phyloP scores from a whole-genome alignment of 2,329 filamentous ascomycete genomes.

The Akanthomyces dipterigenus region DNA sequence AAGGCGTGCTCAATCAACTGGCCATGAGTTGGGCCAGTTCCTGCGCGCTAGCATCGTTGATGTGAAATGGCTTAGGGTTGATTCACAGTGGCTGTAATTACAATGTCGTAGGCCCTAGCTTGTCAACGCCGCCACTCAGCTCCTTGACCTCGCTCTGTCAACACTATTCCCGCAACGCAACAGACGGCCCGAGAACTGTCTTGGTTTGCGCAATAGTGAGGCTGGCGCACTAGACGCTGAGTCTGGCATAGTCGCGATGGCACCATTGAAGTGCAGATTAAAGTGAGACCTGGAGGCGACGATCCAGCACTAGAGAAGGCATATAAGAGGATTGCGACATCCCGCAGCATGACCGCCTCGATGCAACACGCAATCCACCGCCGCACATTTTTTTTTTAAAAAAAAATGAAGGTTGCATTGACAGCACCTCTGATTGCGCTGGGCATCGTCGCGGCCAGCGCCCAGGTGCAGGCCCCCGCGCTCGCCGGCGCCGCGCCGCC shows the following conservation, averaged over 20 bases:
- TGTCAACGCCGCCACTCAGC: too few relatives aligned
- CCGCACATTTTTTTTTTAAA: background rate
- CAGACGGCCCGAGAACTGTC: background rate
- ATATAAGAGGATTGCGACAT: conserved; percentile 5
- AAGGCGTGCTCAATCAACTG: too few relatives aligned
- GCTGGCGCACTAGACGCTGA: background rate
- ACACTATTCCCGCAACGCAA: background rate
- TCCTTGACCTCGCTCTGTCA: too few relatives aligned
- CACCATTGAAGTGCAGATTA: conserved; percentile 1
- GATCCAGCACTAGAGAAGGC: background rate
- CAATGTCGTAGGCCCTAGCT: too few relatives aligned
- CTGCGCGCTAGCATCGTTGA: too few relatives aligned
- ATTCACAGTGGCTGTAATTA: too few relatives aligned
- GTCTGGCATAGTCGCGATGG: background rate
- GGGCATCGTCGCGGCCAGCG: background rate
- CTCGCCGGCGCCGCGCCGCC: background rate
- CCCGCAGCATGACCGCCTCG: background rate
- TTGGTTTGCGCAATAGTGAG: background rate
- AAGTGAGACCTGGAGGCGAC: background rate
- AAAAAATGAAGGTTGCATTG: background rate
- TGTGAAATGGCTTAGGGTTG: too few relatives aligned
- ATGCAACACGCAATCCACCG: background rate
- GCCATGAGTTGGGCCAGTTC: too few relatives aligned
- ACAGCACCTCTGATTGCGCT: background rate
- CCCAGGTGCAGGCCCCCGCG: background rate